phyloP scores from a whole-genome alignment of 108 stramenopile genomes.

The Nannochloropsis oceanica region DNA sequence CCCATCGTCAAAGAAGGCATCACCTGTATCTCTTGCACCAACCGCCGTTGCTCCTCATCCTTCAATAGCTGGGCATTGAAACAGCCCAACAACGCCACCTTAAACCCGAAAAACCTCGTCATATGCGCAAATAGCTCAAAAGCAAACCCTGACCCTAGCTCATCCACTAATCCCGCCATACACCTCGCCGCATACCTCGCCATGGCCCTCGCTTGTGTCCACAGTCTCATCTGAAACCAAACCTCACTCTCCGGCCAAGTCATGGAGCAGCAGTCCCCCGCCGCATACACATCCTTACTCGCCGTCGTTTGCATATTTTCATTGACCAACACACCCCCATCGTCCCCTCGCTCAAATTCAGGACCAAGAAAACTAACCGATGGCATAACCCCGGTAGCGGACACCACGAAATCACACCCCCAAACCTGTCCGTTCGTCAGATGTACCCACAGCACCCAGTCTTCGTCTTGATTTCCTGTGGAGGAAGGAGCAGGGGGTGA shows the following conservation, averaged over 20 bases:
- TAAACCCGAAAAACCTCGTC: conserved; percentile 32
- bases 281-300: conserved; percentile 4
- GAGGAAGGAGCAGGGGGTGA: not conserved
- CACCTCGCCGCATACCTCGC: conserved; percentile 30
- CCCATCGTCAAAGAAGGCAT: not conserved
- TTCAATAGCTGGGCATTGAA: conserved; percentile 22
- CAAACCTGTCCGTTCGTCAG: conserved; percentile 13
- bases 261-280: conserved; percentile 35
- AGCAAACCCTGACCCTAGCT: conserved; percentile 13
- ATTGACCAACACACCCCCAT: conserved; percentile 32
- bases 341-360: conserved; percentile 19
- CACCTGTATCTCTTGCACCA: not conserved
- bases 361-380: conserved; percentile 1
- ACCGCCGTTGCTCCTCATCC: not conserved
- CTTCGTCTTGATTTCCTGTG: not conserved
- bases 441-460: conserved; percentile 2
- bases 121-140: conserved; percentile 40
- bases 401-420: conserved; percentile 33
- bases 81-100: conserved; percentile 26
- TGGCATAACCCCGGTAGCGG: conserved; percentile 35
- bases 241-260: conserved; percentile 3
- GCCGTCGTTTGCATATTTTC: conserved; percentile 16
- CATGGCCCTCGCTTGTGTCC: conserved; percentile 31
- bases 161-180: conserved; percentile 18
- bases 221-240: conserved; percentile 42